Base-by-base conservation (phyloP, 2,329 filamentous ascomycete species). In the Aspergillus sp. region DNA sequence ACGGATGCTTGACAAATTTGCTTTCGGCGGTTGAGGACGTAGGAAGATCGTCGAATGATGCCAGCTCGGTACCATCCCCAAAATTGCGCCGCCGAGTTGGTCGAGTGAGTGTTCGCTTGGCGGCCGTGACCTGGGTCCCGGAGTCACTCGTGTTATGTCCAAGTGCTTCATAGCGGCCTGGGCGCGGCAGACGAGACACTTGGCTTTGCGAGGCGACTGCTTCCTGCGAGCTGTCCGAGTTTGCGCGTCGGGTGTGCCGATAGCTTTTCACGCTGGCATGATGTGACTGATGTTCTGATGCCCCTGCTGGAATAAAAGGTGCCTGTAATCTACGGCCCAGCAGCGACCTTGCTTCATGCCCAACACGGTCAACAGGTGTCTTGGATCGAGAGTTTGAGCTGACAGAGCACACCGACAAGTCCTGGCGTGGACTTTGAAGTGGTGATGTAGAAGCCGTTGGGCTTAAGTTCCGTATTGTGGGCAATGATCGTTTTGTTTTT, bases 21-120 rank as follows among this genome's bases (percentile, higher is more conserved):
- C 87, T 92, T 76, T 99, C 95, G 14, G 87, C 84, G 61, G 89
- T 86, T 12, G 84, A 87, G 16, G 93, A 97, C 0, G 93, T 98
- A 1, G 94, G 94, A 57, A 99, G 80, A 75, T 99, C 95, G 73
- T 99, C 95, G 73, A 99, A 98, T 2, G 85, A 87, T 67, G 98
- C 94, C 36, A 99, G 82, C 75, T 99, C 95, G 61, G 89, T 90
- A 16, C 95, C 95, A 74, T 97, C 92, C 12, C 95, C 95, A 77
- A 96, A 99, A 68, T 91, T 87, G 50, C 87, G 84, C 60, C 82
- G 81, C 46, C 87, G 83, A 39, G 85, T 82, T 3, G 92, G 92
- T 73, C 88, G 90, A 63, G 85, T 93, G 60, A 96, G 78, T 51
- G 89, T 87, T 65, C 89, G 86, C 80, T 89, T 90, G 6, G 83